Conservation (phyloP, 2,329 filamentous ascomycete species). For the Fusarium tjaetaba region DNA sequence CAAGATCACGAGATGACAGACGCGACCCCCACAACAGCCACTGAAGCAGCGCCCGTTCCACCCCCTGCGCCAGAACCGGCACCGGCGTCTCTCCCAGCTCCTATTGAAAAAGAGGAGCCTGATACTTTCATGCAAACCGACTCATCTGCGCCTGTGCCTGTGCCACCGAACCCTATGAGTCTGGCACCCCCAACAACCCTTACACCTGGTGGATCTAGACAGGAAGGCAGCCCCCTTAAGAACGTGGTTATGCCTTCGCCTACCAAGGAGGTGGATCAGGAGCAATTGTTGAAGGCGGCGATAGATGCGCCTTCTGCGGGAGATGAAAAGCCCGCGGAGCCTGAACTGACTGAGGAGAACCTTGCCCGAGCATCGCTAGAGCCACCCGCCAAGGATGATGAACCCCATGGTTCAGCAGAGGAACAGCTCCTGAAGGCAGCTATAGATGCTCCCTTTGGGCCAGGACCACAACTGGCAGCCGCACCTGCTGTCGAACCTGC, state of each 20-base stretch:
- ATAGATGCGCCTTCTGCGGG: background rate
- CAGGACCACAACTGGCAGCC: background rate
- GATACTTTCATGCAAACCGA: conserved; percentile 43
- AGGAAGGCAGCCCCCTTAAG: conserved; percentile 64
- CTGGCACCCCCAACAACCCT: conserved; percentile 45
- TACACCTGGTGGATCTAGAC: conserved; percentile 46
- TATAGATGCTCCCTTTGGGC: conserved; percentile 24
- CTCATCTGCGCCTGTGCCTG: conserved; percentile 34
- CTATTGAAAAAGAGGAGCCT: conserved; percentile 32
- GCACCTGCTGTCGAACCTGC: conserved; percentile 6
- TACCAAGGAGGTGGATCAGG: conserved; percentile 46
- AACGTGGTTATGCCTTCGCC: conserved; percentile 61
- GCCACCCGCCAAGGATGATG: conserved; percentile 2
- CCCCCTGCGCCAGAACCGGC: conserved; percentile 6
- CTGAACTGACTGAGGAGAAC: conserved; percentile 14
- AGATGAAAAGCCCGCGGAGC: background rate
- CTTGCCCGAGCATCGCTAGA: conserved; percentile 4
- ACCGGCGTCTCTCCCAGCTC: background rate
- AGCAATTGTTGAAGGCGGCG: conserved; percentile 9
- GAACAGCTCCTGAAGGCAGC: conserved; percentile 15
- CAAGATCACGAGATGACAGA: conserved; percentile 54
- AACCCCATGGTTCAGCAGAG: conserved; percentile 7
- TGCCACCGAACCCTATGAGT: conserved; percentile 45
- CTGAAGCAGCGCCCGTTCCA: conserved; percentile 27
- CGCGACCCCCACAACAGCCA: conserved; percentile 41